Conservation (phyloP, 768 basidiomycete species). For the Aureoboletus auriporus region DNA sequence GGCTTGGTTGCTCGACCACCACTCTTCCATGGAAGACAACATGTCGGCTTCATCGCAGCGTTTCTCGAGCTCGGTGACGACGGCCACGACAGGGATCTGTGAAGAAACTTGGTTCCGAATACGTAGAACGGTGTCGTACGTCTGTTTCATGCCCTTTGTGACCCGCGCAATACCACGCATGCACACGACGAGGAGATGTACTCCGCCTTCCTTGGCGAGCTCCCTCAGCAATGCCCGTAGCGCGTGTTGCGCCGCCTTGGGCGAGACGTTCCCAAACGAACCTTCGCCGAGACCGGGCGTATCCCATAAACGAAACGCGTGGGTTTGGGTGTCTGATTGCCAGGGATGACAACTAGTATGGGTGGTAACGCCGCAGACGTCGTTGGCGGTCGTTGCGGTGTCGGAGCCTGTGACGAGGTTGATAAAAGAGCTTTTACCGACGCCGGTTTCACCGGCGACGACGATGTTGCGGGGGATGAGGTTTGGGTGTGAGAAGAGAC, state of each 20-base stretch:
- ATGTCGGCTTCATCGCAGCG: conserved; percentile 8
- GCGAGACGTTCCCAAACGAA: conserved; percentile 21
- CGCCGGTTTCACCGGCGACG: conserved; percentile 22
- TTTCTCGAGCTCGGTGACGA: conserved; percentile 25
- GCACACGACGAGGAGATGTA: conserved; percentile 24
- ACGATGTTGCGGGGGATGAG: conserved; percentile 18
- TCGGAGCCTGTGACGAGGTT: conserved; percentile 16
- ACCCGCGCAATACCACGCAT: conserved; percentile 18
- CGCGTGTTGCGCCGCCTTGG: conserved; percentile 16
- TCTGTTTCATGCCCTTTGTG: conserved; percentile 21
- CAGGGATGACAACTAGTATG: conserved; percentile 9
- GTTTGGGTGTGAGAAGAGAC: not conserved
- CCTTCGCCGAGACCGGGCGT: conserved; percentile 23
- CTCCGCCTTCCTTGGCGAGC: conserved; percentile 19
- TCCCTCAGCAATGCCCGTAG: conserved; percentile 16
- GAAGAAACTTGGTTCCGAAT: conserved; percentile 20
- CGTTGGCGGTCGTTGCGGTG: conserved; percentile 18
- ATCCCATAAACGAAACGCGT: conserved; percentile 22
- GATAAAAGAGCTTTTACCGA: conserved; percentile 25
- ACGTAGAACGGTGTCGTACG: conserved; percentile 13
- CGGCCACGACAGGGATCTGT: conserved; percentile 20
- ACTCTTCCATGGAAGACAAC: conserved; percentile 20
- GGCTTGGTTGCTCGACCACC: conserved; percentile 15
- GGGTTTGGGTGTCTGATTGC: conserved; percentile 15
- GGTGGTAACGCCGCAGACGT: conserved; percentile 21